Conservation (phyloP, 2,329 filamentous ascomycete species). For the Botrytis cinerea region DNA sequence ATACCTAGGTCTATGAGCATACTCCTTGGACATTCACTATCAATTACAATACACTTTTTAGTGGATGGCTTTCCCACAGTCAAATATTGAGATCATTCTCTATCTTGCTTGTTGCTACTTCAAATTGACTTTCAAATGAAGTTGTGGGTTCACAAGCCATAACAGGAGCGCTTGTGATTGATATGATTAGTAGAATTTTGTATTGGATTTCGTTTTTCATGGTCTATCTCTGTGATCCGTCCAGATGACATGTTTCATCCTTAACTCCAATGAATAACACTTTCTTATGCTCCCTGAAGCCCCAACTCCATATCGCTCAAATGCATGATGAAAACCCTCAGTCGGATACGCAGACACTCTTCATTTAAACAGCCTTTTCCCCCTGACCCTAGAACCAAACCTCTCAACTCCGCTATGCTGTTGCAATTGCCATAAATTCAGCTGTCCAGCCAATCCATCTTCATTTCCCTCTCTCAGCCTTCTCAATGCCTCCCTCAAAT, state of each 20-base stretch:
- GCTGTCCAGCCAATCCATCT: constrained; percentile 59
- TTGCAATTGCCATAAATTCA: constrained; percentile 63
- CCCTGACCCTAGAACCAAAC: constrained; percentile 45
- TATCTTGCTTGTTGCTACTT: not conserved
- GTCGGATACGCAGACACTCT: not conserved
- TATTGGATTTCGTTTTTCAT: not conserved
- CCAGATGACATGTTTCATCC: constrained; percentile 44
- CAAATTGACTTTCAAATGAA: not conserved
- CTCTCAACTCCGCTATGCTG: constrained; percentile 60
- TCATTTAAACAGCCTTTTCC: constrained; percentile 41
- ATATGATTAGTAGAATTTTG: not conserved
- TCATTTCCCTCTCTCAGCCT: constrained; percentile 65
- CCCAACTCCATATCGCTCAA: constrained; percentile 14
- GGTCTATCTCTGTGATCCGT: not conserved
- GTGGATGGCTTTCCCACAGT: not conserved
- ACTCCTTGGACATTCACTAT: not conserved
- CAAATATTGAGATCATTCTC: not conserved
- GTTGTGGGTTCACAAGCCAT: not conserved
- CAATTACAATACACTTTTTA: not conserved
- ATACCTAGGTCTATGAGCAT: not conserved
- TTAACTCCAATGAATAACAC: not conserved
- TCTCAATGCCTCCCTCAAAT: constrained; percentile 71
- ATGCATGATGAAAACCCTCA: constrained; percentile 5
- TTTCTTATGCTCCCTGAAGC: not conserved
- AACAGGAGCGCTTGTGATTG: not conserved